Conservation (phyloP, 116 monocot species). For the Cymodocea nodosa region DNA sequence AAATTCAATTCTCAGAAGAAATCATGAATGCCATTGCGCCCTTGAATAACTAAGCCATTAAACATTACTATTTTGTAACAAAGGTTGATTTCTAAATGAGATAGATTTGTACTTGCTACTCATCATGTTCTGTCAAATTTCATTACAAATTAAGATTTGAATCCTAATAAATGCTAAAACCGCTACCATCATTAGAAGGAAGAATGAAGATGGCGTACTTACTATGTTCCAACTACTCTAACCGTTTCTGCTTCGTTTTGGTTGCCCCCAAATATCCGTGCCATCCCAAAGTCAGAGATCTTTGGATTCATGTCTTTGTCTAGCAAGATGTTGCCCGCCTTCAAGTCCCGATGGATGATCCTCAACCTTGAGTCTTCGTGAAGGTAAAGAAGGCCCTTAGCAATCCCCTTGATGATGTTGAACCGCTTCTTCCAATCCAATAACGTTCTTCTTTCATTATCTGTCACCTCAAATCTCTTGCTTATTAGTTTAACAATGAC, state of each 20-base stretch:
- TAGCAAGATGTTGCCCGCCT: slow-evolving; percentile 9
- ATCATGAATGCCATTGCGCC: too few relatives aligned
- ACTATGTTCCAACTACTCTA: slow-evolving; percentile 15
- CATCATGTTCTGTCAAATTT: too few relatives aligned
- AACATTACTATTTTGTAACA: too few relatives aligned
- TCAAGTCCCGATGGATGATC: slow-evolving; percentile 14
- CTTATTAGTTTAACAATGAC: not conserved
- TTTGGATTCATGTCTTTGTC: slow-evolving; percentile 14
- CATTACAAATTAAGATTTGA: too few relatives aligned
- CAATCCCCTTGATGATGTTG: slow-evolving; percentile 14
- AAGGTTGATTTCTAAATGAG: too few relatives aligned
- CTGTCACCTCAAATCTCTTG: not conserved
- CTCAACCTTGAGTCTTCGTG: slow-evolving; percentile 12
- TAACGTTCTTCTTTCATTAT: not conserved
- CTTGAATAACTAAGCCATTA: too few relatives aligned
- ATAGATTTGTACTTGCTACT: too few relatives aligned
- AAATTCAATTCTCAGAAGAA: too few relatives aligned
- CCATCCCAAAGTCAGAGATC: slow-evolving; percentile 19
- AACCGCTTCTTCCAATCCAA: slow-evolving; percentile 17
- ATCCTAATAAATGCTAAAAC: too few relatives aligned
- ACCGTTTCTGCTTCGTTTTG: slow-evolving; percentile 13
- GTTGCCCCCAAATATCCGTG: slow-evolving; percentile 11
- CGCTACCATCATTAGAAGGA: too few relatives aligned
- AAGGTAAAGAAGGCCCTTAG: slow-evolving; percentile 14
- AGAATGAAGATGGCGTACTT: not conserved